Evolutionary conservation across 495 filamentous ascomycete species (phyloP).

Genomic region (Penicillium antarcticum): DNA sequence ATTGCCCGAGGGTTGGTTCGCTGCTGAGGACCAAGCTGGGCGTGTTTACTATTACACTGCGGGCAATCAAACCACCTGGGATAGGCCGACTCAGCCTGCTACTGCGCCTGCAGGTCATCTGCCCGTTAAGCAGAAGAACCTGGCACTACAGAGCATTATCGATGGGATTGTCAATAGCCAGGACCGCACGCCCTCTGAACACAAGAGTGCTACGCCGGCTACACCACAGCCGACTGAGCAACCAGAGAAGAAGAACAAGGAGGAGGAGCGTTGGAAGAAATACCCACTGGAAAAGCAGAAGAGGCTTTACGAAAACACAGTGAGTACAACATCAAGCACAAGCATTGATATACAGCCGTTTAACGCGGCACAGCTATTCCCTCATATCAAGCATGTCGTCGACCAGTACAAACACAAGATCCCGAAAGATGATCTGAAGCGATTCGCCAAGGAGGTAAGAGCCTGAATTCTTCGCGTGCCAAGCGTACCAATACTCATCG

Average conservation of each 20-base stretch:
- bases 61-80: constrained; percentile 74
- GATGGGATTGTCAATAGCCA: constrained; percentile 73
- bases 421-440: constrained; percentile 82
- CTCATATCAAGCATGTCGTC: constrained; percentile 78
- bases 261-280: constrained; percentile 74
- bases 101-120: constrained; percentile 36
- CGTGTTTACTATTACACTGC: constrained; percentile 78
- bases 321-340: constrained; percentile 37
- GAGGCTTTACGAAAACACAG: constrained; percentile 89
- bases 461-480: not conserved
- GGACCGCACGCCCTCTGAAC: constrained; percentile 59
- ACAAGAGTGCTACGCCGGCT: constrained; percentile 48
- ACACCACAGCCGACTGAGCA: constrained; percentile 52
- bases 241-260: constrained; percentile 58
- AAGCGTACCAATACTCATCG: constrained; percentile 3
- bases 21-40: constrained; percentile 60
- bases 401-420: constrained; percentile 83
- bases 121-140: constrained; percentile 63
- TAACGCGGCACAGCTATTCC: constrained; percentile 60
- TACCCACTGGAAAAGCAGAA: constrained; percentile 81
- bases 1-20: constrained; percentile 79
- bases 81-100: constrained; percentile 65
- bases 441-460: constrained; percentile 76
- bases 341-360: not conserved
- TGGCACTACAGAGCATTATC: constrained; percentile 79